Base-by-base conservation (phyloP, 495 filamentous ascomycete genomes). In the Achaetomiella virescens region DNA sequence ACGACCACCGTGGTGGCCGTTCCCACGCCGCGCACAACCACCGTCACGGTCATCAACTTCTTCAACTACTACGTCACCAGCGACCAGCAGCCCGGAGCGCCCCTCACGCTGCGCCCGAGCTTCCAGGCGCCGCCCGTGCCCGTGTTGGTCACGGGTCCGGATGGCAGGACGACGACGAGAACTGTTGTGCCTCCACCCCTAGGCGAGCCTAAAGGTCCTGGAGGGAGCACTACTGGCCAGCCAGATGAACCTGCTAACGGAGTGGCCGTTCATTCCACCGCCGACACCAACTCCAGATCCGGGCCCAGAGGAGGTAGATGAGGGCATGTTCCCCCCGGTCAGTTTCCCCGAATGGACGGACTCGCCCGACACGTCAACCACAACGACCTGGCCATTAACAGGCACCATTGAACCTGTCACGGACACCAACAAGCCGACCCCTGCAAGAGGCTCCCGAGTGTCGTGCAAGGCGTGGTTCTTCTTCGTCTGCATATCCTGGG, bases 401-500 rank as follows among this genome's bases (percentile, higher is more conserved):
- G 35, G 2, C 9, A 9, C 35, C 35, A 36, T 36, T 36, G 35
- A 36, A 15, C 35, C 35, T 15, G 43, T 46, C 18, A 46, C 4
- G 5, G 43, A 46, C 21, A 18, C 43, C 17, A 2, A 25, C 12
- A 24, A 24, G 21, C 43, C 43, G 6, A 22, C 18, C 2, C 43
- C 43, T 6, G 29, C 48, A n/a, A 33, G 31, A 15, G 35, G 35
- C 15, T 21, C 35, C n/a, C 35, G 35, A 20, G 12, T 51, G 29
- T 20, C n/a, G 14, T 51, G 48, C 35, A 37, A 38, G 17, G 9
- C 29, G 9, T 51, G 48, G 48, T 51, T 51, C 31, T 51, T 51
- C 48, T 37, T 22, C 35, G 20, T 51, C 21, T 51, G 48, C 48
- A 51, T 51, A 15, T 15, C 25, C 15, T 51, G 48, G 48, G 29